Percentiles rank a stretch among this genome's conserved stretches.
Conservation (phyloP, 768 basidiomycete species). For the Cystobasidium onofrii region DNA sequence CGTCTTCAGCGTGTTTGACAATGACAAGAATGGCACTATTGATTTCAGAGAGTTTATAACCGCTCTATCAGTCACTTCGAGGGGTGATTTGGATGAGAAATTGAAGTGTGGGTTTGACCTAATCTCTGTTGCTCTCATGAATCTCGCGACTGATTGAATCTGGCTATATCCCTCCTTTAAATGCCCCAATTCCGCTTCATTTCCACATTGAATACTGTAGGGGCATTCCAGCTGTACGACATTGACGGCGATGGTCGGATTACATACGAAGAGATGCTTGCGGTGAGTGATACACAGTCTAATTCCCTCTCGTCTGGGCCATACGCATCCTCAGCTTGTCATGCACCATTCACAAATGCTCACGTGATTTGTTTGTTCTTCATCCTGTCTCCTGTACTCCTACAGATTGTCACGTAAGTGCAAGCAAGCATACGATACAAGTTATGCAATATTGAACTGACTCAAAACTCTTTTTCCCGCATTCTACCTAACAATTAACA, state of each 20-base stretch:
- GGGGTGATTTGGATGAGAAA: slow-evolving; percentile 92
- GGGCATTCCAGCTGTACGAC: slow-evolving; percentile 99
- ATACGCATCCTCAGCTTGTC: too few species aligned
- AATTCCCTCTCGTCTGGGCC: too few species aligned
- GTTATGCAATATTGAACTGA: too few species aligned
- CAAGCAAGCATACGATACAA: not conserved
- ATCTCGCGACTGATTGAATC: not conserved
- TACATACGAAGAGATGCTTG: slow-evolving; percentile 98
- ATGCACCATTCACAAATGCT: not conserved
- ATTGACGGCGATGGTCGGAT: slow-evolving; percentile 97
- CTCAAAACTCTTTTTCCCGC: too few species aligned
- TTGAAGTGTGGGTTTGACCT: slow-evolving; percentile 67
- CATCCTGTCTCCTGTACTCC: not conserved
- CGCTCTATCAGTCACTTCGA: slow-evolving; percentile 86
- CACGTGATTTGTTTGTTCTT: not conserved
- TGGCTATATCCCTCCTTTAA: not conserved
- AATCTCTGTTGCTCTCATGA: too few species aligned
- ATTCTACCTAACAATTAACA: too few species aligned
- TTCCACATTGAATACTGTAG: slow-evolving; percentile 49
- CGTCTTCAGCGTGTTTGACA: slow-evolving; percentile 76
- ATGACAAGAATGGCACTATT: slow-evolving; percentile 90
- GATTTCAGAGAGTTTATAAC: slow-evolving; percentile 99
- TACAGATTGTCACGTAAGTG: slow-evolving; percentile 65
- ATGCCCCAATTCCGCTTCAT: not conserved
- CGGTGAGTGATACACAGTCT: not conserved